A percentile compares a stretch with the other conserved stretches of the same genome.
phyloP scores from a whole-genome alignment of 2,329 filamentous ascomycete species.

The Periconia sp. region DNA sequence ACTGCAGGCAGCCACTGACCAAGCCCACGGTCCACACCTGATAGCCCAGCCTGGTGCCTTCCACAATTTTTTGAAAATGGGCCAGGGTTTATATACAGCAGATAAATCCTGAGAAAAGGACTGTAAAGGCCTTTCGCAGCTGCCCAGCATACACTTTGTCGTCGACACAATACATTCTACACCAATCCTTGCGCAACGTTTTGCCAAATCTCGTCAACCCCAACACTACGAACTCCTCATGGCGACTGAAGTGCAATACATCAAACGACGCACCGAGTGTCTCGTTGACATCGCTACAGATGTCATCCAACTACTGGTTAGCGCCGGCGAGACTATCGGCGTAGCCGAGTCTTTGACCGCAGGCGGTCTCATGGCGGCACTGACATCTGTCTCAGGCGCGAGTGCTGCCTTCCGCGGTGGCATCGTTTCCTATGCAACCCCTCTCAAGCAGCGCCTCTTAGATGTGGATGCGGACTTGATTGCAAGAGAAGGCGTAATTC shows the following conservation, averaged over 20 bases:
- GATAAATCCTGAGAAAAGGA: too few relatives aligned
- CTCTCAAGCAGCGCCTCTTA: neutral
- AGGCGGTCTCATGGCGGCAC: neutral
- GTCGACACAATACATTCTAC: constrained; percentile 2
- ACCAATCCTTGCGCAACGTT: neutral
- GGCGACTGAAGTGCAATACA: neutral
- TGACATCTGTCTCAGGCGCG: neutral
- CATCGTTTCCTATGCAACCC: neutral
- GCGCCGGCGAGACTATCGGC: neutral
- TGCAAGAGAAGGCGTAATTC: neutral
- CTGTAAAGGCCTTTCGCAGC: too few relatives aligned
- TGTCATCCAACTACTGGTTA: neutral
- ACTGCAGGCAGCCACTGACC: too few relatives aligned
- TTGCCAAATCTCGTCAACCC: neutral
- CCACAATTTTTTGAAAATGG: too few relatives aligned
- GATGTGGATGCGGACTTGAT: neutral
- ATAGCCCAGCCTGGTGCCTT: too few relatives aligned
- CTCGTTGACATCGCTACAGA: constrained; percentile 1
- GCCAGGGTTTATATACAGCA: too few relatives aligned
- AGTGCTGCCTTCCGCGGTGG: neutral
- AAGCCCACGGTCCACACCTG: too few relatives aligned
- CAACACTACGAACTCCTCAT: neutral
- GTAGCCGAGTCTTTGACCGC: neutral
- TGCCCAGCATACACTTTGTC: too few relatives aligned
- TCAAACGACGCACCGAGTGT: constrained; percentile 1